phyloP scores from a whole-genome alignment of 2,329 filamentous ascomycete genomes.

The Juglanconis oblonga region DNA sequence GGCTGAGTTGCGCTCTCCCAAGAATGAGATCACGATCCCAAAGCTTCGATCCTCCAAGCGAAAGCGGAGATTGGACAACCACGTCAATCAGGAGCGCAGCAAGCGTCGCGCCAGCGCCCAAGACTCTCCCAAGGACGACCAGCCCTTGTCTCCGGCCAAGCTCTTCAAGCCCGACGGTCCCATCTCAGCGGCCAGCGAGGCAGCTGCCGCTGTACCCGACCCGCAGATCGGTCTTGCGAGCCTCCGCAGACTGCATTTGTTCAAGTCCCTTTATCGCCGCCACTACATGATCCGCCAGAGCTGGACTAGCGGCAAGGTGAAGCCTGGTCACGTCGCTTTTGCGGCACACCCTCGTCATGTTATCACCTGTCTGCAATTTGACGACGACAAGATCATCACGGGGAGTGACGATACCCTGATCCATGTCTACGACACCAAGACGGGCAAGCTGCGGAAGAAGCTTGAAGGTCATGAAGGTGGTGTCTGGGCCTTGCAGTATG shows the following conservation, averaged over 20 bases:
- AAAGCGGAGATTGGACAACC: constrained; percentile 49
- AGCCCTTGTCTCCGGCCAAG: constrained; percentile 37
- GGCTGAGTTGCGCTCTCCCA: constrained; percentile 45
- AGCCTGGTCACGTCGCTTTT: constrained; percentile 90
- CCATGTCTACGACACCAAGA: constrained; percentile 96
- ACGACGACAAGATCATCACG: constrained; percentile 96
- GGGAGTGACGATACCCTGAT: constrained; percentile 97
- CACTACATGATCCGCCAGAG: constrained; percentile 86
- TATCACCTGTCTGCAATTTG: constrained; percentile 96
- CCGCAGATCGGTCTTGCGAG: constrained; percentile 76
- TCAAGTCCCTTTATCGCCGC: constrained; percentile 92
- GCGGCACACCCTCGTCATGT: constrained; percentile 95
- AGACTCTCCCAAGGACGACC: constrained; percentile 43
- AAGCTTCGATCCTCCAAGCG: constrained; percentile 53
- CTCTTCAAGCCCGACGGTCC: constrained; percentile 72
- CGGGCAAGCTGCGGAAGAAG: constrained; percentile 76
- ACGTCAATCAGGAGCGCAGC: constrained; percentile 45
- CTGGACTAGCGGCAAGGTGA: constrained; percentile 84
- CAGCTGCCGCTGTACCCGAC: constrained; percentile 77
- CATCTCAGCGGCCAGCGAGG: constrained; percentile 80
- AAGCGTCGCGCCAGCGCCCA: constrained; percentile 53
- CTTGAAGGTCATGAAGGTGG: constrained; percentile 94
- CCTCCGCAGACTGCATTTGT: constrained; percentile 82
- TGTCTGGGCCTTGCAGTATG: constrained; percentile 95
- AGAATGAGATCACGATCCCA: constrained; percentile 35